Evolutionary conservation across 805 yeast genomes (phyloP), one percentile per base, ranked within the genome.

Genomic region (Hanseniaspora nectarophila): DNA sequence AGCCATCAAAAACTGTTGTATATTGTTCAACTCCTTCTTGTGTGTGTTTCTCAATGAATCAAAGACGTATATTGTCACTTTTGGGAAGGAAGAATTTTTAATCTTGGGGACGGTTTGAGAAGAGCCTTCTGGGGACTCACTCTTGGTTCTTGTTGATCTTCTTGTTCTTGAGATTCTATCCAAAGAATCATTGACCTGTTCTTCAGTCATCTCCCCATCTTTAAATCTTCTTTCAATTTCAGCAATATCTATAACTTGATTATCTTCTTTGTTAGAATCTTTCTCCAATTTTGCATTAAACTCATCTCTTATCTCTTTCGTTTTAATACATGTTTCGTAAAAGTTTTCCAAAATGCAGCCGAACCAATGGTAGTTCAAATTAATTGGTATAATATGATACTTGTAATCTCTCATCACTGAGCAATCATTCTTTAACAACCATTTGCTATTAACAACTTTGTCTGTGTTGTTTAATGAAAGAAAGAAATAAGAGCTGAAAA

Each of bases 311-410:
- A 52, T 35, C 59, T 49, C 34, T 54, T 59, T 10, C 4, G 45
- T 57, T 39, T 23, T 61, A 39, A 18, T 63, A 56, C 18, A 49
- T 61, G 57, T 46, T 77, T 70, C 26, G 28, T 49, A 49, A 59
- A 77, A 68, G 55, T 82, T 74, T 54, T 78, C 71, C 4, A 90
- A 75, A 4, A 90, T 75, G 26, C 85, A 81, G 43, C 89, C 80
- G 61, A 80, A 85, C 98, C 98, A 92, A 67, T 92, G 98, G 37
- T 76, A 70, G 38, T 74, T 74, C 56, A 81, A 85, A 64, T 86
- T 85, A 8, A 92, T 80, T 0, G 98, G 98, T 10, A 51, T 40
- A 90, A 71, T 2, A 89, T 73, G 2, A 87, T 69, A 59, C 73
- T 78, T 43, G 77, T 74, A 60, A 73, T 81, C 18, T 69, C 70